phyloP scores from a whole-genome alignment of 306 rosid genomes.

The Vigna trinervia region DNA sequence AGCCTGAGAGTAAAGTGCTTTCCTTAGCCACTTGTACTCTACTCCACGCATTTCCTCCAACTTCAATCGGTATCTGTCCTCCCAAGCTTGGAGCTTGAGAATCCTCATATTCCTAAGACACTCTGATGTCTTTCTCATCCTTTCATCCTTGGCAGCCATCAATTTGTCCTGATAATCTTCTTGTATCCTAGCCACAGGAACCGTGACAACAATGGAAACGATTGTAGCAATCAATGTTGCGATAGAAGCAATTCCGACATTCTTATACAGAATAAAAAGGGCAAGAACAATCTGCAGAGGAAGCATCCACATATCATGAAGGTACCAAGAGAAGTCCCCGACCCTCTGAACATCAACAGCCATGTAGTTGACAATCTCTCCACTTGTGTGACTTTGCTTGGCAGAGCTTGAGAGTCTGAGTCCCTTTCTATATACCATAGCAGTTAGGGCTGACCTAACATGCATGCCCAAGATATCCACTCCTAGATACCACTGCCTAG shows the following conservation, averaged over 20 bases:
- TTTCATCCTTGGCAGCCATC: conserved; percentile 91
- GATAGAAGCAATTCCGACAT: conserved; percentile 79
- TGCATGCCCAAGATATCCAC: conserved; percentile 95
- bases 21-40: conserved; percentile 82
- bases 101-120: conserved; percentile 84
- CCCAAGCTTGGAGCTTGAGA: conserved; percentile 95
- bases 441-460: conserved; percentile 87
- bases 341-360: conserved; percentile 91
- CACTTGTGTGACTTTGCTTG: conserved; percentile 86
- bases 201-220: conserved; percentile 74
- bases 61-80: conserved; percentile 62
- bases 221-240: conserved; percentile 86
- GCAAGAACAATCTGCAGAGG: conserved; percentile 87
- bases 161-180: conserved; percentile 82
- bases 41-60: conserved; percentile 89
- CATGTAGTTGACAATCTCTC: conserved; percentile 92
- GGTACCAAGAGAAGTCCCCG: conserved; percentile 93
- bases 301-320: conserved; percentile 94
- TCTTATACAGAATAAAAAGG: conserved; percentile 82
- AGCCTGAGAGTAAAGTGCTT: conserved; percentile 89
- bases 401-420: conserved; percentile 84
- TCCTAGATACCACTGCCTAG: conserved; percentile 90
- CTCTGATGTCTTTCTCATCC: conserved; percentile 93
- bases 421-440: conserved; percentile 83
- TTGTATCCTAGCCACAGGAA: conserved; percentile 82